A percentile compares a stretch with the other conserved stretches of the same genome.
Evolutionary conservation across 148 eudicot genomes (phyloP).

Genomic region (Camellia lanceoleosa): DNA sequence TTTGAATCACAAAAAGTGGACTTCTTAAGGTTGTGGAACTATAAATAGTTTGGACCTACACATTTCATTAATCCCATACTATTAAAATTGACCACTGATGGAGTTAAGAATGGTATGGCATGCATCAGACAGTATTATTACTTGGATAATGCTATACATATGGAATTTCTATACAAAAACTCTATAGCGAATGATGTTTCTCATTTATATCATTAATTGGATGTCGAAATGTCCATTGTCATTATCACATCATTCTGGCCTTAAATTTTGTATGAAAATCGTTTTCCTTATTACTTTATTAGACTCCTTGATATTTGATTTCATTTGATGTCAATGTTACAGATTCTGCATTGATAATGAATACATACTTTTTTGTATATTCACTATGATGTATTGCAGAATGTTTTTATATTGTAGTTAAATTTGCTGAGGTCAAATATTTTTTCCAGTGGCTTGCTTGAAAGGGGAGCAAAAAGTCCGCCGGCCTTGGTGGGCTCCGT

Average conservation of each 20-base stretch:
- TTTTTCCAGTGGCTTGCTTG: conserved; percentile 81
- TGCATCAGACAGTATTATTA: neutral
- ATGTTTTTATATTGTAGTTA: neutral
- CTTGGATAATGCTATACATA: too few relatives aligned
- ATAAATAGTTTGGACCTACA: neutral
- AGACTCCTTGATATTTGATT: neutral
- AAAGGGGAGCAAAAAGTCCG: conserved; percentile 91
- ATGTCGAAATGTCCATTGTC: too few relatives aligned
- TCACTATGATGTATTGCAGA: neutral
- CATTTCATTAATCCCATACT: neutral
- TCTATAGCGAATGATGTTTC: too few relatives aligned
- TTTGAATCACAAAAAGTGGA: neutral
- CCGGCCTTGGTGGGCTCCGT: conserved; percentile 95
- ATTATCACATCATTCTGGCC: too few relatives aligned
- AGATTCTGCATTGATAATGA: neutral
- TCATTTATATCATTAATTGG: too few relatives aligned
- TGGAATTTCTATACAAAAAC: too few relatives aligned
- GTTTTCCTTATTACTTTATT: neutral
- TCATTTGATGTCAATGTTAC: neutral
- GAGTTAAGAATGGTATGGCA: too few relatives aligned
- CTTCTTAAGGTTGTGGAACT: neutral
- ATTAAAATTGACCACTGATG: neutral
- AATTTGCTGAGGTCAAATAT: neutral
- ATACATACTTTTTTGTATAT: neutral
- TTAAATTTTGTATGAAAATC: too few relatives aligned